Evolutionary conservation across 768 basidiomycete species (phyloP).

Genomic region (Boletus speciosus): DNA sequence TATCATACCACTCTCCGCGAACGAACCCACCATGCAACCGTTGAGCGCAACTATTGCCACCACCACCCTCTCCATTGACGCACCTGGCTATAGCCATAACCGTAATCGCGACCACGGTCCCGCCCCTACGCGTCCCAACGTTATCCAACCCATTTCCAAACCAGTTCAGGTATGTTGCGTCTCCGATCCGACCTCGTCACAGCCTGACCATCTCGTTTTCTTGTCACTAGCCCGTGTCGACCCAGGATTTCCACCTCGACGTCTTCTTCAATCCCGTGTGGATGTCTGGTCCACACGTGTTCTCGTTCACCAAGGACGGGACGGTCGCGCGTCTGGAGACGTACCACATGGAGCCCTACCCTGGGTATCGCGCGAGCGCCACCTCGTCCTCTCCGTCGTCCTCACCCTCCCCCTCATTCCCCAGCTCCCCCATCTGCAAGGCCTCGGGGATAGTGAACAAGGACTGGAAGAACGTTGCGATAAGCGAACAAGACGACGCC

Average conservation of each 20-base stretch:
- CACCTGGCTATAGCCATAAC: neutral
- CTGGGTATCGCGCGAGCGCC: neutral
- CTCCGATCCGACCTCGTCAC: neutral
- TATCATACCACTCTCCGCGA: neutral
- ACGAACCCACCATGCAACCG: neutral
- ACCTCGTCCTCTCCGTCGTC: neutral
- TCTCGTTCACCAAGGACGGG: conserved; percentile 20
- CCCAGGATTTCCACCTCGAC: conserved; percentile 49
- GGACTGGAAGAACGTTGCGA: conserved; percentile 28
- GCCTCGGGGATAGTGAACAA: conserved; percentile 7
- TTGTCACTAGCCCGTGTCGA: neutral
- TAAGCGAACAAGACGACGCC: conserved; percentile 27
- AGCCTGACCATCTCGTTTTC: neutral
- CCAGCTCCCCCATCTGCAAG: neutral
- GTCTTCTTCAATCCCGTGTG: conserved; percentile 40
- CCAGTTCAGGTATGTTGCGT: neutral
- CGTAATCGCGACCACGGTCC: neutral
- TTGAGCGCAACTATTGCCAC: neutral
- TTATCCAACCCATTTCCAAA: neutral
- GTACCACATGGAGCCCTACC: neutral
- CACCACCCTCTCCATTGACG: neutral
- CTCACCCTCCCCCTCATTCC: no score
- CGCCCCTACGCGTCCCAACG: neutral
- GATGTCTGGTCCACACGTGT: conserved; percentile 27
- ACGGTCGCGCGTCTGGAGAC: conserved; percentile 10